Evolutionary conservation across 805 yeast species (phyloP).

Genomic region (Cephaloascus albidus): DNA sequence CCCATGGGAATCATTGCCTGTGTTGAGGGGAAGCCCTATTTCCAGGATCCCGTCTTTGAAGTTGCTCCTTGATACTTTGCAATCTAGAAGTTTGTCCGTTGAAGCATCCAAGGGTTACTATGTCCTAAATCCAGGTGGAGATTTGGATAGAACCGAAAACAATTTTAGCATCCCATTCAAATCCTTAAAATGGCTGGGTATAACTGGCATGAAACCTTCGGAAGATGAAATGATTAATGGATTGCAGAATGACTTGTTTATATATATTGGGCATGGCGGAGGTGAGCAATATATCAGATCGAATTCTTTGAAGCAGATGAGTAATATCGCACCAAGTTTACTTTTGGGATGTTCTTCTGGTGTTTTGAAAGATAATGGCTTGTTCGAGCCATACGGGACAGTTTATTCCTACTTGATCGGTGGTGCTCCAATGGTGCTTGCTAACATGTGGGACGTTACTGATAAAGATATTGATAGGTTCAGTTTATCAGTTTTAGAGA

Average conservation of each 20-base stretch:
- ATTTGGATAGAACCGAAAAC: conserved; percentile 57
- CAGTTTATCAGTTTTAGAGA: conserved; percentile 46
- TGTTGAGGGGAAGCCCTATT: conserved; percentile 43
- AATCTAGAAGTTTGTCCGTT: conserved; percentile 7
- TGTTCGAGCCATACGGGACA: conserved; percentile 68
- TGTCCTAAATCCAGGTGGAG: conserved; percentile 77
- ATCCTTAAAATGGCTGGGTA: conserved; percentile 40
- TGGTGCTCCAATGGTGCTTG: conserved; percentile 77
- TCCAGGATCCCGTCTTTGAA: conserved; percentile 68
- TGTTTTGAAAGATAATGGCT: conserved; percentile 43
- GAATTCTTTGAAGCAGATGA: conserved; percentile 36
- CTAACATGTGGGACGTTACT: conserved; percentile 93
- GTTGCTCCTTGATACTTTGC: conserved; percentile 29
- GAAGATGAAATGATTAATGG: conserved; percentile 41
- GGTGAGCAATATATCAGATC: conserved; percentile 77
- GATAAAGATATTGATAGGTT: conserved; percentile 90
- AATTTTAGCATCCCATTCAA: conserved; percentile 38
- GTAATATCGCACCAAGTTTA: conserved; percentile 46
- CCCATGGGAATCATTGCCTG: conserved; percentile 86
- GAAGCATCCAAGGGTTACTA: conserved; percentile 35
- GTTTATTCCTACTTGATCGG: conserved; percentile 67
- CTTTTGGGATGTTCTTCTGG: conserved; percentile 93
- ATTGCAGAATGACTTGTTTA: conserved; percentile 38
- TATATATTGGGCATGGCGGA: conserved; percentile 93
- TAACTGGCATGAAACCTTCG: conserved; percentile 44